Base-by-base conservation (phyloP, 805 yeast species). In the Debaryomyces castellii region DNA sequence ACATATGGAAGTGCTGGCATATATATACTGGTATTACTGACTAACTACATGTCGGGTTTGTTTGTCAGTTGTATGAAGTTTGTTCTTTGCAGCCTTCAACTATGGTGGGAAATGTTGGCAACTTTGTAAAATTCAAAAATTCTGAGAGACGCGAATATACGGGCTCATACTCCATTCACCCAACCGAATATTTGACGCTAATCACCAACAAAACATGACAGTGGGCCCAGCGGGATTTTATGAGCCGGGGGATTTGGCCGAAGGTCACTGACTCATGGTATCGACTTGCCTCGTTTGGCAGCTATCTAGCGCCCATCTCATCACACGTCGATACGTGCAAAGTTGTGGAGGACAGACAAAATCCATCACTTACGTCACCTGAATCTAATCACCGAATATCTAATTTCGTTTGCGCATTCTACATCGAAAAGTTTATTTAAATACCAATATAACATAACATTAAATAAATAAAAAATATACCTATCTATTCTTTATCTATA, bases 401-500 rank as follows among this genome's bases (percentile, higher is more conserved):
- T n/a, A n/a, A n/a, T n/a, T n/a, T n/a, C n/a, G n/a, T n/a, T n/a
- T n/a, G n/a, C n/a, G n/a, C n/a, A n/a, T n/a, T n/a, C n/a, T n/a
- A n/a, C n/a, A n/a, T n/a, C n/a, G n/a, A n/a, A n/a, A n/a, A n/a
- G n/a, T 23, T 23, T 23, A 9, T 5, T 25, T 10, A 34, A 34
- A 34, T 34, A 34, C 37, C 16, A 30, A 30, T 30, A 30, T 34
- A 18, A 36, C 39, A 36, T 36, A 36, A 36, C 43, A 40, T 40
- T 40, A 40, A 34, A 40, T 40, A 40, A 40, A 40, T 40, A 40
- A 40, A 40, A 40, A 40, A 40, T 33, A 33, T 5, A 32, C 38
- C 37, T 21, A 33, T 40, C 43, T 40, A 40, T 40, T 40, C 43
- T 40, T 40, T 40, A 40, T 40, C 43, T 40, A 40, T 32, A 40